These are phyloP conservation scores for Penicillium griseofulvum DNA, from an alignment of 2,329 filamentous ascomycete species.

Conservation along the genomic window DNA sequence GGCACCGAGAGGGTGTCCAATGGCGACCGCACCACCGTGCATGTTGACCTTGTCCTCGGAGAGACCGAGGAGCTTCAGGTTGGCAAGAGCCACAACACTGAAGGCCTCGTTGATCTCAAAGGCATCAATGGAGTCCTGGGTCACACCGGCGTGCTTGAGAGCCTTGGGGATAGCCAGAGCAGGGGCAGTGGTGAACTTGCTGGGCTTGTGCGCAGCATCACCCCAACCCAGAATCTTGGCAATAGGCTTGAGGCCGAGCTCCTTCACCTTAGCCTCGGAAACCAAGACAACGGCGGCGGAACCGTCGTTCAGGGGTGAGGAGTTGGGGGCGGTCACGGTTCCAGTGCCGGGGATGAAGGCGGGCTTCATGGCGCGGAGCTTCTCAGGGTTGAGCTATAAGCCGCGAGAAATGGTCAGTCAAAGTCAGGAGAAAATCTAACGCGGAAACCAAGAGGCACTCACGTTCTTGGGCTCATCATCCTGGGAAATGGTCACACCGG, in stretches of 20 bases:
- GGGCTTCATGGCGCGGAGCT: slow-evolving; percentile 80
- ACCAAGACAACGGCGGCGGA: slow-evolving; percentile 89
- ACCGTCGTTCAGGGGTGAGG: slow-evolving; percentile 92
- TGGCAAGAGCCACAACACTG: slow-evolving; percentile 91
- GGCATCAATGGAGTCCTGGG: slow-evolving; percentile 74
- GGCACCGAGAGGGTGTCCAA: slow-evolving; percentile 91
- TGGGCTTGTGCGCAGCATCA: slow-evolving; percentile 85
- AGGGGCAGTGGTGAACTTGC: slow-evolving; percentile 93
- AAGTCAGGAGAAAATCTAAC: not conserved
- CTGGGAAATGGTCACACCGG: slow-evolving; percentile 70
- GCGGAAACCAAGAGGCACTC: slow-evolving; percentile 23
- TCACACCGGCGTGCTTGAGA: slow-evolving; percentile 86
- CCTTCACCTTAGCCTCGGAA: slow-evolving; percentile 89
- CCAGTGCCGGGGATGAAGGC: slow-evolving; percentile 73
- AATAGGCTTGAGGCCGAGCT: slow-evolving; percentile 84
- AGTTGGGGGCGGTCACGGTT: slow-evolving; percentile 93
- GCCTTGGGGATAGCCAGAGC: slow-evolving; percentile 95
- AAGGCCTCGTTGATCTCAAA: slow-evolving; percentile 99
- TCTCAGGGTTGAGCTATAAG: slow-evolving; percentile 67
- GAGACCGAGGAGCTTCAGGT: slow-evolving; percentile 85
- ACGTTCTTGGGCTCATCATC: slow-evolving; percentile 96
- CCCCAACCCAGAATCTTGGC: slow-evolving; percentile 98
- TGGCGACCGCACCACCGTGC: slow-evolving; percentile 89
- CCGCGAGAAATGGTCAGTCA: slow-evolving; percentile 3
- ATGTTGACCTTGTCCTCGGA: slow-evolving; percentile 87